Evolutionary conservation across 1,139 yeast genomes (phyloP).

Genomic region (Taphrina communis): DNA sequence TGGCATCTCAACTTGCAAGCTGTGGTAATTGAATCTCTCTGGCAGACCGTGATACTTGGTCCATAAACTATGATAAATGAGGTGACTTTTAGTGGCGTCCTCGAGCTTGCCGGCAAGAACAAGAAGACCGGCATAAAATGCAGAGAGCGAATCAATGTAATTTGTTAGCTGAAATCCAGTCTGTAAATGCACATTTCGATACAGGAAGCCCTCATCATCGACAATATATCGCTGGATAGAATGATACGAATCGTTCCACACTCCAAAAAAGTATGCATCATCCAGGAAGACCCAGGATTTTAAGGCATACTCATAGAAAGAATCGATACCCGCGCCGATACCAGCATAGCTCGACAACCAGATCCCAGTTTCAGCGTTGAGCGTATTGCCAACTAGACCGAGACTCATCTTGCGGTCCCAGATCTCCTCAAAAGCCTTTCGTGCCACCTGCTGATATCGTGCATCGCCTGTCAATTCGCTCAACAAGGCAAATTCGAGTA

Average conservation of each 20-base stretch:
- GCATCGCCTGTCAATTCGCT: slow-evolving; percentile 81
- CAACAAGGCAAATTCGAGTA: slow-evolving; percentile 84
- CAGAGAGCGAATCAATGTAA: slow-evolving; percentile 88
- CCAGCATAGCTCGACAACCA: slow-evolving; percentile 75
- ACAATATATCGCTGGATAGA: slow-evolving; percentile 61
- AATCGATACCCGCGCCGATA: slow-evolving; percentile 91
- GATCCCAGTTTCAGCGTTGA: slow-evolving; percentile 63
- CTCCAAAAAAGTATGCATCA: slow-evolving; percentile 64
- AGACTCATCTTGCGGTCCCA: slow-evolving; percentile 71
- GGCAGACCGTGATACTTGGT: slow-evolving; percentile 79
- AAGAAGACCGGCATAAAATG: slow-evolving; percentile 85
- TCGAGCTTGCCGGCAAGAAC: slow-evolving; percentile 76
- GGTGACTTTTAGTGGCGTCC: slow-evolving; percentile 68
- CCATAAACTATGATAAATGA: slow-evolving; percentile 79
- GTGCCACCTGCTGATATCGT: slow-evolving; percentile 68
- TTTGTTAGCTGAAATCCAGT: slow-evolving; percentile 61
- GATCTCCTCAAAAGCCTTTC: slow-evolving; percentile 67
- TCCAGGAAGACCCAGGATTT: slow-evolving; percentile 76
- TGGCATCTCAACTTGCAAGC: slow-evolving; percentile 52
- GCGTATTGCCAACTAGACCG: slow-evolving; percentile 77
- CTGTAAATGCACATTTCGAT: slow-evolving; percentile 63
- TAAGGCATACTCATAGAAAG: slow-evolving; percentile 86
- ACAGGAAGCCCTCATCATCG: slow-evolving; percentile 60
- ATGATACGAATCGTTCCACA: slow-evolving; percentile 65
- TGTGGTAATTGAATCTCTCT: slow-evolving; percentile 74